Evolutionary conservation across 805 yeast species (phyloP).

Genomic region (Candida parachauliodes): DNA sequence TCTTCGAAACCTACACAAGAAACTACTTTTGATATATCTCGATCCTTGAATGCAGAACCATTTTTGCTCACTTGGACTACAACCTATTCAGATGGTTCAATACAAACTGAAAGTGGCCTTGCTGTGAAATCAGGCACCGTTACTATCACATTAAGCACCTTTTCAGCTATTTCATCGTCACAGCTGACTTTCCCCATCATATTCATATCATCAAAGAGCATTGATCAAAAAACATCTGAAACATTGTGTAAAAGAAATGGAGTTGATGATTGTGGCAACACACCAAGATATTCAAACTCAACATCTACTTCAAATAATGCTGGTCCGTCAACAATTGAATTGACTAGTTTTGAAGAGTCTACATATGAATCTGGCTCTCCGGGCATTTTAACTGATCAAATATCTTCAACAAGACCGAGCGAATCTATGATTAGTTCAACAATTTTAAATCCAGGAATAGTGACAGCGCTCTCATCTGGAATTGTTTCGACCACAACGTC

Average conservation of each 20-base stretch:
- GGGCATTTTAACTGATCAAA: not conserved
- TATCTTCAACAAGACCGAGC: too few relatives aligned
- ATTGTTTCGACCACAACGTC: too few relatives aligned
- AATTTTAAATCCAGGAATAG: too few relatives aligned
- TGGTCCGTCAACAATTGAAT: not conserved
- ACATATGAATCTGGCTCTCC: not conserved
- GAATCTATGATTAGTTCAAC: too few relatives aligned
- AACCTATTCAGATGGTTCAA: not conserved
- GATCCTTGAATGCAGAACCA: not conserved
- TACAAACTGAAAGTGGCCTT: constrained; percentile 1
- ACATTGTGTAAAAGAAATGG: not conserved
- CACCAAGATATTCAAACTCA: constrained; percentile 1
- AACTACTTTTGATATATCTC: not conserved
- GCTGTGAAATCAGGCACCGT: not conserved
- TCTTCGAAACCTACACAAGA: not conserved
- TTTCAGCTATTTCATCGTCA: not conserved
- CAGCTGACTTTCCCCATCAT: not conserved
- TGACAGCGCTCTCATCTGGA: too few relatives aligned
- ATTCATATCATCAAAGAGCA: not conserved
- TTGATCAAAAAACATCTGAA: not conserved
- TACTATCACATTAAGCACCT: not conserved
- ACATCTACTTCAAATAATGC: not conserved
- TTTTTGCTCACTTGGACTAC: not conserved
- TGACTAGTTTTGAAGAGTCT: not conserved
- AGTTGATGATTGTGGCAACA: not conserved